Evolutionary conservation across 2,329 filamentous ascomycete genomes (phyloP).

Genomic region (Trichoderma endophyticum): DNA sequence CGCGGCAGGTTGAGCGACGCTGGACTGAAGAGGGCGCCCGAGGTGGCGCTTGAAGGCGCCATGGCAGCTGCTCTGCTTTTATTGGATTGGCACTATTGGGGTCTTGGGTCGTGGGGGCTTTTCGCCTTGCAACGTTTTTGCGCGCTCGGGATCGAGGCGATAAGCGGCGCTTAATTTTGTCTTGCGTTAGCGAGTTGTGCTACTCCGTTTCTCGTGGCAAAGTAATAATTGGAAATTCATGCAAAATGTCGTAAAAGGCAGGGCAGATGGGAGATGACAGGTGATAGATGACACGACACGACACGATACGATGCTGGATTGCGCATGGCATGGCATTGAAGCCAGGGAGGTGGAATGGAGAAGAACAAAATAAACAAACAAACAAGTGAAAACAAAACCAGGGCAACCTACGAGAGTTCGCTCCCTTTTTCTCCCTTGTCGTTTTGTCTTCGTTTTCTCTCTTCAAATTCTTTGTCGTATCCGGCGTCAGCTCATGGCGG

Average conservation of each 20-base stretch:
- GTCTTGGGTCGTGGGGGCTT: neutral
- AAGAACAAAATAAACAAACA: neutral
- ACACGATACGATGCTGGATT: neutral
- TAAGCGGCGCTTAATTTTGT: slow-evolving; percentile 13
- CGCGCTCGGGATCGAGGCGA: slow-evolving; percentile 2
- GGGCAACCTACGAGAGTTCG: neutral
- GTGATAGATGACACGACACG: neutral
- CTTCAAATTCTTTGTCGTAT: neutral
- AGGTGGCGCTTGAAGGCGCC: slow-evolving; percentile 22
- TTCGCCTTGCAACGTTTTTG: neutral
- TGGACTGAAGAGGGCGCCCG: slow-evolving; percentile 35
- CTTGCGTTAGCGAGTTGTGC: slow-evolving; percentile 7
- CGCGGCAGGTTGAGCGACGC: slow-evolving; percentile 29
- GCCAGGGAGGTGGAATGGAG: neutral
- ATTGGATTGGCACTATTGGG: neutral
- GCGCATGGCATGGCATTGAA: neutral
- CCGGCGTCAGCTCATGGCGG: neutral
- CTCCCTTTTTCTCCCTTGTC: neutral
- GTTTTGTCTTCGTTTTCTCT: neutral
- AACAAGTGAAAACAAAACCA: neutral
- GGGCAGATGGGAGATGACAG: neutral
- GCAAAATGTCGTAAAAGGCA: neutral
- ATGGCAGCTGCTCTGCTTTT: neutral
- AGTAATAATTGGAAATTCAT: neutral
- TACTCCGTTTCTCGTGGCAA: neutral